Evolutionary conservation across 495 filamentous ascomycete species (phyloP), one percentile per base, ranked within the genome.

Genomic region (Xylaria curta): DNA sequence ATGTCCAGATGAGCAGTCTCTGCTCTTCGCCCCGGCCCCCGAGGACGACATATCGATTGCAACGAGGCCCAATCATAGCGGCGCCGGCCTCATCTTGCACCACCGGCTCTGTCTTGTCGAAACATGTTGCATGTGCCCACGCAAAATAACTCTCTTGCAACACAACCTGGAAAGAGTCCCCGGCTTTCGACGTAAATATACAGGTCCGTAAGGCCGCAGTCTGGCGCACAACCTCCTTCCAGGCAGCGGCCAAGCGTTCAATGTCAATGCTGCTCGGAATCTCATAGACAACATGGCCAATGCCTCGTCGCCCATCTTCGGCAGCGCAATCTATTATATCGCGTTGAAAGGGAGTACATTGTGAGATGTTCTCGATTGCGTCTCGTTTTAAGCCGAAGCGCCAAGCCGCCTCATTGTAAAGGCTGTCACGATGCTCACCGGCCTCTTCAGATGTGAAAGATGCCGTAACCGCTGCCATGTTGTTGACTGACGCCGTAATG

Each of bases 281-380:
- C 71, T 89, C 86, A 71, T 89, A 89, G 0, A 89, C 89, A 58
- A 82, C 86, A 66, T 88, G 84, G 38, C 59, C 59, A 44, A 62
- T 44, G 15, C 6, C 59, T 42, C n/a, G 36, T 26, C 59, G 59
- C 38, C 19, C 59, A 44, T 62, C 59, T 10, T 62, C 59, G 19
- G 38, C 59, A 44, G 36, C 59, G 59, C 59, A 62, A 26, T 62
- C 36, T 21, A 62, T 44, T 26, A 62, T 36, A 44, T 44, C 59
- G 33, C 36, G 59, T 62, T 62, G 36, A 62, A 62, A 62, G 33
- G 38, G 59, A 42, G 59, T 62, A 44, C 59, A 62, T 62, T 15
- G 59, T 44, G 10, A 26, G 17, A 62, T 62, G 59, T 44, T 44
- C 36, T 62, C 59, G 38, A 62, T 44, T 44, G 33, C 38, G 15